A percentile compares a stretch with the other conserved stretches of the same genome.
Evolutionary conservation across 2,329 filamentous ascomycete genomes (phyloP).

Genomic region (Diaporthe helianthi): DNA sequence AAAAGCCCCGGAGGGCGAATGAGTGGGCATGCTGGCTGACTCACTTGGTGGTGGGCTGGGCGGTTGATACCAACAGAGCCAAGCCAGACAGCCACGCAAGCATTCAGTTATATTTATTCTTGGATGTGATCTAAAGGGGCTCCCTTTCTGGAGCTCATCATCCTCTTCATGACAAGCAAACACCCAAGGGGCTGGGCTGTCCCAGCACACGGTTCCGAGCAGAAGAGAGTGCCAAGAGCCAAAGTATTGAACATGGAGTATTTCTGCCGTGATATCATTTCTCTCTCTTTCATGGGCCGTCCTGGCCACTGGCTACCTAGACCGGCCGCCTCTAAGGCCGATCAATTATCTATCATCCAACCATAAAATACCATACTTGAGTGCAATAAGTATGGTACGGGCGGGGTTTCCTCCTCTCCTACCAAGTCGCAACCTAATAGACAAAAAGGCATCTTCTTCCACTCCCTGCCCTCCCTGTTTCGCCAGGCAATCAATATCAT

Average conservation of each 20-base stretch:
- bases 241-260: neutral
- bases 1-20: neutral
- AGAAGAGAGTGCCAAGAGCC: neutral
- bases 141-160: too few relatives aligned
- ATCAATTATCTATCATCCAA: conserved; percentile 19
- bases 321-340: conserved; percentile 26
- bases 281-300: conserved; percentile 9
- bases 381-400: conserved; percentile 9
- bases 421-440: neutral
- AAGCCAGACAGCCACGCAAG: neutral
- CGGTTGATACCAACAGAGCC: neutral
- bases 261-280: conserved; percentile 34
- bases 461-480: neutral
- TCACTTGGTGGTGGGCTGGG: neutral
- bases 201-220: neutral
- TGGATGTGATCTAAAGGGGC: too few relatives aligned
- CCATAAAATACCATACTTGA: neutral
- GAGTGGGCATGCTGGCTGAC: neutral
- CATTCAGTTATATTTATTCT: neutral
- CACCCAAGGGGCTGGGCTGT: neutral
- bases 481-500: conserved; percentile 28
- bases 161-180: neutral
- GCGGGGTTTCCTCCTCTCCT: neutral
- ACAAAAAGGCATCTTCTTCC: conserved; percentile 4
- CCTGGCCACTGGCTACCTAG: neutral